phyloP scores from a whole-genome alignment of 1,139 yeast genomes.

The Hansenula sp. region DNA sequence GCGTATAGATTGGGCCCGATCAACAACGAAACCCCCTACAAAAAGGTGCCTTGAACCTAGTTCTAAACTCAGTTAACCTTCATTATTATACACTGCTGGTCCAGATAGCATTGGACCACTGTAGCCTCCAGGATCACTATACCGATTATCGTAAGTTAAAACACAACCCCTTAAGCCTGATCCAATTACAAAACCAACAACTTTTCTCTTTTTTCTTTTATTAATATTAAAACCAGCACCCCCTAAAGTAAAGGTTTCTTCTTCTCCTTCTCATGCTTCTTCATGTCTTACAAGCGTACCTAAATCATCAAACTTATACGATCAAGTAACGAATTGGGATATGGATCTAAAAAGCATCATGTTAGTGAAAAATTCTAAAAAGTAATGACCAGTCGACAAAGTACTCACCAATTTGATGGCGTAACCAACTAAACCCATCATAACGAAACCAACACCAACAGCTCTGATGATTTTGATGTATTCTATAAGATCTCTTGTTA shows the following conservation, averaged over 20 bases:
- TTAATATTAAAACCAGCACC: neutral
- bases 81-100: too few relatives aligned
- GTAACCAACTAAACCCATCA: slow-evolving; percentile 98
- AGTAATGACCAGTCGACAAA: neutral
- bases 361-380: slow-evolving; percentile 9
- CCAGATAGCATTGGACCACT: too few relatives aligned
- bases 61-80: too few relatives aligned
- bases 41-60: too few relatives aligned
- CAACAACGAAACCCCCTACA: too few relatives aligned
- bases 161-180: too few relatives aligned
- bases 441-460: slow-evolving; percentile 92
- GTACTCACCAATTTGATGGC: slow-evolving; percentile 68
- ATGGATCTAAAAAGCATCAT: slow-evolving; percentile 47
- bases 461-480: slow-evolving; percentile 87
- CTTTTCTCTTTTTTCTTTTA: neutral
- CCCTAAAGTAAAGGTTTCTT: neutral
- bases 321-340: slow-evolving; percentile 96
- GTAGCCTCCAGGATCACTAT: too few relatives aligned
- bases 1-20: too few relatives aligned
- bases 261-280: too few relatives aligned
- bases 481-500: slow-evolving; percentile 46
- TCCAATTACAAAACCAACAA: neutral
- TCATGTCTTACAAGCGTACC: neutral
- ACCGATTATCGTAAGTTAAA: too few relatives aligned
- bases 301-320: slow-evolving; percentile 46